Base-by-base conservation (phyloP, 352 stramenopile genomes). In the Saprolegnia diclina region DNA sequence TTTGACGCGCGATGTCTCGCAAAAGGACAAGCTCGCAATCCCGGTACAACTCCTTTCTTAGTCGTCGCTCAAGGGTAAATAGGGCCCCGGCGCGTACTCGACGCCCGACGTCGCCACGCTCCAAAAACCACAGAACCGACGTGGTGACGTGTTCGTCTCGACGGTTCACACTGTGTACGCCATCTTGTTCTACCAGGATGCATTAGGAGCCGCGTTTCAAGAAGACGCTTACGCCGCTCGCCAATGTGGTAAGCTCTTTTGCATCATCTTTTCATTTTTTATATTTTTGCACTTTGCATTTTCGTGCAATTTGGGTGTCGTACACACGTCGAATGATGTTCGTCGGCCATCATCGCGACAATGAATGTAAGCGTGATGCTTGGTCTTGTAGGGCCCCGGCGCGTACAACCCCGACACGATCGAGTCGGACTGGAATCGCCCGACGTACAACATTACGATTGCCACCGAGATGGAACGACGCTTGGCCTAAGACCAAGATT, bases 391-490 rank as follows among this genome's bases (percentile, higher is more conserved):
- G 85, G 85, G 85, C 16, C 85, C 85, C 44, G 85, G 85, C 3
- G 76, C 88, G 13, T 92, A 92, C 76, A 89, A 85, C 55, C 83
- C 80, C 4, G 75, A 83, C 18, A 87, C 76, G 0, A 77, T 89
- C 42, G 85, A 91, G 45, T 82, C 77, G 62, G 81, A 89, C 64
- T 92, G 85, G 85, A 91, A 92, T 65, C 81, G 82, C n/a, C 85
- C 85, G n/a, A 92, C 85, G 10, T 87, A 91, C 74, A 92, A 92
- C 76, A 90, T 92, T 71, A 87, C 82, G 16, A 92, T 92, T 68
- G 85, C 85, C 22, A 92, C 85, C 3, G 82, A 92, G 62, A 92
- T 92, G 85, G 83, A 92, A 59, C 65, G 42, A n/a, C 42, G 42
- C 13, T n/a, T 48, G 42, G 18, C 42, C 3, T 48, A n/a, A 48